A percentile compares a stretch with the other conserved stretches of the same genome.
Evolutionary conservation across 73 alveolate genomes (phyloP).

Genomic region (Paramecium sexaurelia): DNA sequence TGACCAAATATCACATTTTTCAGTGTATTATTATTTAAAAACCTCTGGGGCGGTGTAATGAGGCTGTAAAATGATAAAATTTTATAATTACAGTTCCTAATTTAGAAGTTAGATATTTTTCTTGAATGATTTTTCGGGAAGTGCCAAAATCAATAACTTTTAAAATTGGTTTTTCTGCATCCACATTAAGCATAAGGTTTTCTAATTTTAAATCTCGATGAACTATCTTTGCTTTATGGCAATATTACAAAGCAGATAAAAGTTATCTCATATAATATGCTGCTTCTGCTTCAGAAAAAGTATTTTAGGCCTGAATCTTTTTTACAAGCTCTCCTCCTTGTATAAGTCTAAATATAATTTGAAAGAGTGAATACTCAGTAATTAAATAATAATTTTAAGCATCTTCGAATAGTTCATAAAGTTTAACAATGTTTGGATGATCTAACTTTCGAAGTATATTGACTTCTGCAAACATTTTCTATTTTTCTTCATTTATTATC

Average conservation of each 20-base stretch:
- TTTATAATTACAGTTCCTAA: slow-evolving; percentile 35
- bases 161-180: slow-evolving; percentile 41
- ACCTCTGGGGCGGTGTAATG: slow-evolving; percentile 64
- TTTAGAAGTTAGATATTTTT: slow-evolving; percentile 28
- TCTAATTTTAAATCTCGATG: slow-evolving; percentile 72
- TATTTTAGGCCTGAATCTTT: not conserved
- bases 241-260: slow-evolving; percentile 70
- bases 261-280: slow-evolving; percentile 69
- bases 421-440: slow-evolving; percentile 65
- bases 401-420: slow-evolving; percentile 62
- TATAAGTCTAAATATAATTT: not conserved
- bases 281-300: slow-evolving; percentile 71
- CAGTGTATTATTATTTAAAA: not conserved
- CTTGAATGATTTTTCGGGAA: slow-evolving; percentile 66
- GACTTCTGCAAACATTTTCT: slow-evolving; percentile 67
- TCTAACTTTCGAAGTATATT: slow-evolving; percentile 54
- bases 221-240: slow-evolving; percentile 71
- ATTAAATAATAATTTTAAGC: slow-evolving; percentile 53
- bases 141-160: slow-evolving; percentile 72
- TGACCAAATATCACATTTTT: slow-evolving; percentile 55
- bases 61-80: not conserved
- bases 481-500: slow-evolving; percentile 62
- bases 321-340: slow-evolving; percentile 35
- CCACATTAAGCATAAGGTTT: slow-evolving; percentile 45
- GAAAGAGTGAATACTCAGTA: slow-evolving; percentile 36